These are phyloP conservation scores for Primulina tabacum DNA, from an alignment of 257 asterid genomes.

Conservation along the genomic window DNA sequence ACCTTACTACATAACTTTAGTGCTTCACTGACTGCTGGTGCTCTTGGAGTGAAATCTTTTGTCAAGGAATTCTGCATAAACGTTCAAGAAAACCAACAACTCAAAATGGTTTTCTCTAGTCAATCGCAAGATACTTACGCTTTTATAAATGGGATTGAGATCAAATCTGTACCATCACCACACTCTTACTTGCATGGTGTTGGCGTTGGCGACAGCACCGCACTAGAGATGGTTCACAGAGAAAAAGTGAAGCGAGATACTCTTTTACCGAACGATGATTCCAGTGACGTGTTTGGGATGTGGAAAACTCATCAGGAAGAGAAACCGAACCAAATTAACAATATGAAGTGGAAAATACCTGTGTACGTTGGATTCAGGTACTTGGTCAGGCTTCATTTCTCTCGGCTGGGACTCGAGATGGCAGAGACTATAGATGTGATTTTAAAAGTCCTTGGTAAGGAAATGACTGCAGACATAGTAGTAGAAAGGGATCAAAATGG, in stretches of 20 bases:
- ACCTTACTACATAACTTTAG: constrained; percentile 3
- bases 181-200: not conserved
- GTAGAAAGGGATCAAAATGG: constrained; percentile 30
- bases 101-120: not conserved
- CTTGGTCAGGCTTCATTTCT: constrained; percentile 40
- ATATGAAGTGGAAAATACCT: constrained; percentile 30
- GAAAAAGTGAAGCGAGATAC: constrained; percentile 30
- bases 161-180: not conserved
- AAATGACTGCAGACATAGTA: constrained; percentile 28
- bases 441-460: constrained; percentile 27
- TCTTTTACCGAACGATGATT: constrained; percentile 29
- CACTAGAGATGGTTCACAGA: constrained; percentile 34
- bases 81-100: constrained; percentile 1
- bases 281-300: constrained; percentile 24
- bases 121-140: not conserved
- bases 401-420: constrained; percentile 27
- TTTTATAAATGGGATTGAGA: constrained; percentile 9
- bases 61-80: not conserved
- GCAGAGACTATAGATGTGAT: constrained; percentile 23
- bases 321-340: constrained; percentile 12
- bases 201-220: constrained; percentile 26
- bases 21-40: constrained; percentile 7
- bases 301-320: constrained; percentile 25
- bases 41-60: constrained; percentile 4
- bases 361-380: constrained; percentile 38